These are phyloP conservation scores for Zopfia rhizophila DNA, from an alignment of 2,329 filamentous ascomycete genomes.

Conservation along the genomic window DNA sequence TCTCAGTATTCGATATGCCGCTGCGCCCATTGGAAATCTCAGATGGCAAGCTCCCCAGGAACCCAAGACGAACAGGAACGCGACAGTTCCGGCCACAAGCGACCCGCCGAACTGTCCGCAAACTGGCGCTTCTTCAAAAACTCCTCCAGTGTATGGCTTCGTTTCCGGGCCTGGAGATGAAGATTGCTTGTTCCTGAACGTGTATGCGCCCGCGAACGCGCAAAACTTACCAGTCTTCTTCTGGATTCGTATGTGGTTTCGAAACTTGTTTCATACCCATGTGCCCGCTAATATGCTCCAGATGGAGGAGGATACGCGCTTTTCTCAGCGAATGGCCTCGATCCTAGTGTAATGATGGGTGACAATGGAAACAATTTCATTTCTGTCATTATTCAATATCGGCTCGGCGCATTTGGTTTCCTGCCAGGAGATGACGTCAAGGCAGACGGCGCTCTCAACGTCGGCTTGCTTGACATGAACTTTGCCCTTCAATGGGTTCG, in stretches of 20 bases:
- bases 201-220: slow-evolving; percentile 51
- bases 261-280: slow-evolving; percentile 43
- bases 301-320: slow-evolving; percentile 54
- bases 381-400: slow-evolving; percentile 71
- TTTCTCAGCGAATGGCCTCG: slow-evolving; percentile 40
- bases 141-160: slow-evolving; percentile 42
- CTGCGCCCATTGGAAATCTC: slow-evolving; percentile 61
- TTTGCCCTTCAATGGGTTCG: slow-evolving; percentile 70
- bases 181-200: slow-evolving; percentile 55
- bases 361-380: slow-evolving; percentile 62
- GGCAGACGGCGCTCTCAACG: slow-evolving; percentile 68
- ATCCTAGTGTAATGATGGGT: slow-evolving; percentile 44
- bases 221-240: slow-evolving; percentile 65
- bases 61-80: slow-evolving; percentile 55
- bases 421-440: slow-evolving; percentile 67
- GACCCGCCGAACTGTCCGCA: slow-evolving; percentile 53
- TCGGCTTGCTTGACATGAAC: slow-evolving; percentile 71
- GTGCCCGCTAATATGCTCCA: slow-evolving; percentile 39
- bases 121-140: slow-evolving; percentile 39
- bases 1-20: slow-evolving; percentile 59
- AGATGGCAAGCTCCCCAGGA: slow-evolving; percentile 63
- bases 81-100: slow-evolving; percentile 53
- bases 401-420: slow-evolving; percentile 71
- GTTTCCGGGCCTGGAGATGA: slow-evolving; percentile 46
- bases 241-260: slow-evolving; percentile 59